A percentile compares a stretch with the other conserved stretches of the same genome.
Conservation (phyloP, 2,329 filamentous ascomycete genomes). For the Microdochium nivale region DNA sequence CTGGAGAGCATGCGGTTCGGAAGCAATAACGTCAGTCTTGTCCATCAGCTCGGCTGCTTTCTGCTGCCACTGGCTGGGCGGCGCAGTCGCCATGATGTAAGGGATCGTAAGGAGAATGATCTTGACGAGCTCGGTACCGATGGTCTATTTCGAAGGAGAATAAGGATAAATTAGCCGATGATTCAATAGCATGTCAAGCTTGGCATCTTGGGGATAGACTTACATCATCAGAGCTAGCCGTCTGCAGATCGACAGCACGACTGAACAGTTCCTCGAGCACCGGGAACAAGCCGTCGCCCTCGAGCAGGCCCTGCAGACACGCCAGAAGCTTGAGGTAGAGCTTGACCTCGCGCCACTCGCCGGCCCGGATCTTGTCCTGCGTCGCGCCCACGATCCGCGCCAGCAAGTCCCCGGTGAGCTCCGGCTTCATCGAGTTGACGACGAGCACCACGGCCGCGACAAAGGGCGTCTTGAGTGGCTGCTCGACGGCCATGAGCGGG, state of each 20-base stretch:
- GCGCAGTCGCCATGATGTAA: conserved; percentile 72
- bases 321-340: conserved; percentile 80
- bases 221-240: conserved; percentile 85
- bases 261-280: conserved; percentile 85
- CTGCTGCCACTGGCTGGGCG: conserved; percentile 54
- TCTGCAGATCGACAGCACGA: conserved; percentile 87
- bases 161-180: background rate
- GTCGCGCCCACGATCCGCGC: conserved; percentile 49
- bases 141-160: conserved; percentile 33
- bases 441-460: conserved; percentile 75
- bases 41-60: conserved; percentile 75
- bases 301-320: conserved; percentile 72
- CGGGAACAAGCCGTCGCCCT: conserved; percentile 78
- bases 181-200: too few species aligned
- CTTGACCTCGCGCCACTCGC: conserved; percentile 87
- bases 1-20: conserved; percentile 78
- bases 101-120: conserved; percentile 93
- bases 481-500: conserved; percentile 73
- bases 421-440: conserved; percentile 68
- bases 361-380: conserved; percentile 60
- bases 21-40: conserved; percentile 91
- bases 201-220: too few species aligned
- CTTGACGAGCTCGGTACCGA: conserved; percentile 84
- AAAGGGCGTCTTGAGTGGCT: conserved; percentile 97
- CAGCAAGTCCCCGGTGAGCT: conserved; percentile 65